Evolutionary conservation across 805 yeast genomes (phyloP).

Genomic region (Hanseniaspora guilliermondii): DNA sequence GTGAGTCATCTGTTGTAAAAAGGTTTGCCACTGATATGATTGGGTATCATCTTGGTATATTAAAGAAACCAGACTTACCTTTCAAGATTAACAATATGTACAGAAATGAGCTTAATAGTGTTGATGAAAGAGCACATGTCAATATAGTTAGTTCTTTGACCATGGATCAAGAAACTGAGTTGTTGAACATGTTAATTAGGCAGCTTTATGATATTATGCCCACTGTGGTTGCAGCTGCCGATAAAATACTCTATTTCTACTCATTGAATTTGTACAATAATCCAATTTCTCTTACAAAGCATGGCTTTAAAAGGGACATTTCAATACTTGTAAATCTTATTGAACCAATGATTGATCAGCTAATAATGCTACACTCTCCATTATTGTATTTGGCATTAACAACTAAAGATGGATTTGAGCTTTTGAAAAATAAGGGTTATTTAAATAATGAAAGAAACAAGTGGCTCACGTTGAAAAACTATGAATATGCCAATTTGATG

Average conservation of each 20-base stretch:
- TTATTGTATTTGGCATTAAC: constrained; percentile 53
- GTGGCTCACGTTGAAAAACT: constrained; percentile 46
- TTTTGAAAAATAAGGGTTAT: constrained; percentile 45
- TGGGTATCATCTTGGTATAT: constrained; percentile 19
- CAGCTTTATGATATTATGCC: constrained; percentile 58
- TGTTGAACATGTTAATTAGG: constrained; percentile 35
- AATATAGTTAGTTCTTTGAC: not conserved
- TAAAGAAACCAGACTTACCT: constrained; percentile 2
- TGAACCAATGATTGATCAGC: constrained; percentile 27
- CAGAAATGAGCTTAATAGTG: not conserved
- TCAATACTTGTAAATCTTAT: not conserved
- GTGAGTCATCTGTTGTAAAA: constrained; percentile 42
- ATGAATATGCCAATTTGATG: constrained; percentile 36
- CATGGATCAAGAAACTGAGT: constrained; percentile 26
- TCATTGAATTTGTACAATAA: not conserved
- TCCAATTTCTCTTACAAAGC: constrained; percentile 32
- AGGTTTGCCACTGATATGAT: constrained; percentile 45
- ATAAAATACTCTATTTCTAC: constrained; percentile 40
- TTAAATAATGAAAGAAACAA: constrained; percentile 51
- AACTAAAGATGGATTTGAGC: constrained; percentile 56
- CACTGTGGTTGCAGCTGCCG: constrained; percentile 44
- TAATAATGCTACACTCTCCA: constrained; percentile 41
- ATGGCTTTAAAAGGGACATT: constrained; percentile 13
- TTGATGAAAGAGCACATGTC: not conserved
- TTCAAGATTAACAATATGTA: not conserved